Conservation (phyloP, 2,329 filamentous ascomycete species). For the Colletotrichum orchidophilum region DNA sequence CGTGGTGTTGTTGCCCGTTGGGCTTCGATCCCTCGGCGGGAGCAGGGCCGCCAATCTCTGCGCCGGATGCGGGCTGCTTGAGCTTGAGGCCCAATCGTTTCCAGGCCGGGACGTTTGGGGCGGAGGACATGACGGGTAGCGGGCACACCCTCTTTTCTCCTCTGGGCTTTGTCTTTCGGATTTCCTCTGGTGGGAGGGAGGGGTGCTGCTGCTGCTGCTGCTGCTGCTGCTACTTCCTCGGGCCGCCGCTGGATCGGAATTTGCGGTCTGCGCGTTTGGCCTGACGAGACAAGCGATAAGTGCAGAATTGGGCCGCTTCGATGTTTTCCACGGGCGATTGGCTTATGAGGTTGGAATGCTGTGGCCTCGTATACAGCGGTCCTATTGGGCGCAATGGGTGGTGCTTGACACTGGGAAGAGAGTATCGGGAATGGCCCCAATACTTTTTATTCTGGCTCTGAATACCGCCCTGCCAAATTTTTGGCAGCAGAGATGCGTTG, state of each 20-base stretch:
- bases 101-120: conserved; percentile 63
- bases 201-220: conserved; percentile 3
- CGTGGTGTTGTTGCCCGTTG: conserved; percentile 34
- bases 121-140: conserved; percentile 53
- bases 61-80: conserved; percentile 50
- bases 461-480: conserved; percentile 27
- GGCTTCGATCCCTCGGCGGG: conserved; percentile 38
- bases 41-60: conserved; percentile 33
- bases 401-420: conserved; percentile 28
- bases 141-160: conserved; percentile 32
- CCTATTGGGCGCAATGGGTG: conserved; percentile 32
- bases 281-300: conserved; percentile 7
- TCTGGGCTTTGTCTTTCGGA: neutral
- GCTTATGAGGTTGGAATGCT: conserved; percentile 30
- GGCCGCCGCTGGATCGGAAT: conserved; percentile 16
- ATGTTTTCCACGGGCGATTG: conserved; percentile 27
- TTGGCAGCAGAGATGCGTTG: conserved; percentile 31
- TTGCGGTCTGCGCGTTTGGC: conserved; percentile 24
- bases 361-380: conserved; percentile 25
- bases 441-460: conserved; percentile 19
- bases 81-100: conserved; percentile 72
- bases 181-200: conserved; percentile 12
- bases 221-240: conserved; percentile 10
- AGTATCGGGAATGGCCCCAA: conserved; percentile 16
- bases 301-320: conserved; percentile 23